Evolutionary conservation across 495 filamentous ascomycete genomes (phyloP), one percentile per base, ranked within the genome.

Genomic region (Echria macrotheca): DNA sequence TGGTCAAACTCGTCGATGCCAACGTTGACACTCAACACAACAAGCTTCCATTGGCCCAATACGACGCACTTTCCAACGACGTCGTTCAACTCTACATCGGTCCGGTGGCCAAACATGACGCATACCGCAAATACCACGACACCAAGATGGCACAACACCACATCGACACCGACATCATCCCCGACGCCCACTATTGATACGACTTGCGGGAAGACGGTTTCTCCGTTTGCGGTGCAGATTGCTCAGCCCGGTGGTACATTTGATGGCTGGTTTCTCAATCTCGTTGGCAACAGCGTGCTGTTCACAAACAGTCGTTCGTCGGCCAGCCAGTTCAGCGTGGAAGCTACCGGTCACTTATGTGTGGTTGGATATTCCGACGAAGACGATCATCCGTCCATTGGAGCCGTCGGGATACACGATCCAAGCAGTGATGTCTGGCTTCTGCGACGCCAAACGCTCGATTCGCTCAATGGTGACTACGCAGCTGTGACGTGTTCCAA

Each of bases 151-250:
- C 7, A 6, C 36, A 66, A 65, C 25, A 52, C 53, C 22, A 44
- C 61, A n/a, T 63, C 63, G 37, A 69, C 71, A 33, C 66, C 66
- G 12, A 67, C 59, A 35, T 55, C 71, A 4, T 57, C 70, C n/a
- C 60, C 69, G 19, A 60, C 44, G 18, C 17, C 56, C 18, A 58
- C 58, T 0, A 2, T 55, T 18, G 58, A 56, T 44, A 28, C 56
- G 19, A 62, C 58, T 25, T 64, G 64, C 53, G 49, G 51, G 22
- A 47, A 58, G 44, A 55, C 52, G 31, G 29, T 50, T 23, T 35
- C 43, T 8, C 51, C 64, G 3, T 65, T 69, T 48, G 53, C 54
- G 2, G 39, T 66, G 4, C 58, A 55, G 11, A 45, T 61, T 17
- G 26, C 53, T 0, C 60, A 61, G 24, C 58, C 60, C 2, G 56